These are phyloP conservation scores for Melaleuca quinquenervia DNA, from an alignment of 345 rosid species.

Conservation along the genomic window DNA sequence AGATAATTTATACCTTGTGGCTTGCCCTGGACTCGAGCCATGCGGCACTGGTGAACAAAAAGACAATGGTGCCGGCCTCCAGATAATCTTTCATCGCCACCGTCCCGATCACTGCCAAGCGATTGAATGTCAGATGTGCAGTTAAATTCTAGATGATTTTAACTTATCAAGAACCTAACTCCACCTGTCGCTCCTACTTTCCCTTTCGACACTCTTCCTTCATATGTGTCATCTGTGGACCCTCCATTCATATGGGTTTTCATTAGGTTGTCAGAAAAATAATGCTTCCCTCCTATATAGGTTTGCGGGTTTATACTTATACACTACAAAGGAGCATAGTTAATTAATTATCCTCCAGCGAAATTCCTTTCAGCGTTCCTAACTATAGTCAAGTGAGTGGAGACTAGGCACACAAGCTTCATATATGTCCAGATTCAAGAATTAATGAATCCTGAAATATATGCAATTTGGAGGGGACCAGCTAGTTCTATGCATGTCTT, in stretches of 20 bases:
- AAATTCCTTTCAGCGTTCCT: background rate
- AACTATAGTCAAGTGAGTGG: background rate
- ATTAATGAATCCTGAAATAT: background rate
- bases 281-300: background rate
- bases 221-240: background rate
- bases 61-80: conserved; percentile 86
- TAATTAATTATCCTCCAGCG: background rate
- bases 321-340: background rate
- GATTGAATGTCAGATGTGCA: background rate
- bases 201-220: background rate
- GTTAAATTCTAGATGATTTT: background rate
- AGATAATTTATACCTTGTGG: conserved; percentile 46
- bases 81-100: conserved; percentile 58
- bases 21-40: conserved; percentile 93
- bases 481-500: background rate
- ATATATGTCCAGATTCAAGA: background rate
- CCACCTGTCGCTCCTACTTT: background rate
- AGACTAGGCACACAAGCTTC: background rate
- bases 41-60: conserved; percentile 68
- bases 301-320: background rate
- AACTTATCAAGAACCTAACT: background rate
- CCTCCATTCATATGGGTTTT: background rate
- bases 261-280: background rate
- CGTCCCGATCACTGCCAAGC: conserved; percentile 64
- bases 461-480: background rate